These are phyloP conservation scores for Diaporthe eres DNA, from an alignment of 2,329 filamentous ascomycete genomes.

Conservation along the genomic window DNA sequence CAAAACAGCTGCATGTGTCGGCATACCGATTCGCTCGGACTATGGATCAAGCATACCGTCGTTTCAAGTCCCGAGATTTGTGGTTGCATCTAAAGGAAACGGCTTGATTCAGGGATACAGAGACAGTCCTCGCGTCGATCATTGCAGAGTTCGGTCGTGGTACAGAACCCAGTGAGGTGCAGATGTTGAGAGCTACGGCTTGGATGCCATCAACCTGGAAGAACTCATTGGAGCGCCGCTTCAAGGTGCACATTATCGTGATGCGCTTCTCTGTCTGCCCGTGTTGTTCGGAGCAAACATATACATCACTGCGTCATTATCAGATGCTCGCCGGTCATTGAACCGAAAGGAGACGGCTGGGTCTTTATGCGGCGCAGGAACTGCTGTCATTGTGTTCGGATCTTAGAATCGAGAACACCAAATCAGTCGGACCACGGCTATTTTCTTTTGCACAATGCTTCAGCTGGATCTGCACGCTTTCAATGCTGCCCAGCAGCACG, in stretches of 20 bases:
- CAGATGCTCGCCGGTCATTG: background rate
- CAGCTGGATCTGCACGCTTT: background rate
- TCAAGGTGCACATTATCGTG: background rate
- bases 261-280: no score
- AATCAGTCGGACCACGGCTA: background rate
- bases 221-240: background rate
- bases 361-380: background rate
- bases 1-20: background rate
- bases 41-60: background rate
- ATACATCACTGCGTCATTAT: background rate
- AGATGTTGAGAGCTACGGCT: background rate
- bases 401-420: background rate
- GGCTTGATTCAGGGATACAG: background rate
- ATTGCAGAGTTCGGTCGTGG: background rate
- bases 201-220: background rate
- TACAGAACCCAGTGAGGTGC: background rate
- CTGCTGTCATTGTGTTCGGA: background rate
- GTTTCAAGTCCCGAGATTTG: background rate
- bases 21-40: background rate
- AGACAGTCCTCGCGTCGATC: background rate
- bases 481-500: background rate
- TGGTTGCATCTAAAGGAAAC: background rate
- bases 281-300: background rate
- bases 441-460: no score
- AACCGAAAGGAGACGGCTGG: background rate